Evolutionary conservation across 73 alveolate species (phyloP).

Genomic region (Paramecium primaurelia): DNA sequence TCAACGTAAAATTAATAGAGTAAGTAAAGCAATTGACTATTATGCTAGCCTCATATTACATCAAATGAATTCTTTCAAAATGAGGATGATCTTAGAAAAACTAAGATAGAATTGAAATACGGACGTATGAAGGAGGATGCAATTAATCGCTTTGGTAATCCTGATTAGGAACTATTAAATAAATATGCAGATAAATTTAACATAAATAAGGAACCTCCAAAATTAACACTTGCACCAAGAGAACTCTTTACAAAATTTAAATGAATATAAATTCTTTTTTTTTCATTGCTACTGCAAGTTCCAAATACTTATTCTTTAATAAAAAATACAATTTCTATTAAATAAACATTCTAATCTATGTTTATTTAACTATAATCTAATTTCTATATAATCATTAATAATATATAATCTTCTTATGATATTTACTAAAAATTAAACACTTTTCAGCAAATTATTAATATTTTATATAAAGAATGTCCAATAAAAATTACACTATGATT

Average conservation of each 20-base stretch:
- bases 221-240: constrained; percentile 12
- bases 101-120: not conserved
- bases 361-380: not conserved
- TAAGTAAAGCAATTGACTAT: not conserved
- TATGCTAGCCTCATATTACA: not conserved
- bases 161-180: not conserved
- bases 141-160: not conserved
- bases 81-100: not conserved
- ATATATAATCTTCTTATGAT: not conserved
- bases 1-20: not conserved
- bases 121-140: constrained; percentile 10
- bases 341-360: not conserved
- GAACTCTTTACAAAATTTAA: not conserved
- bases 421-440: not conserved
- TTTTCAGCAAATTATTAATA: not conserved
- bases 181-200: not conserved
- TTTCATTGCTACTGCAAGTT: not conserved
- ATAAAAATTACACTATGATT: constrained; percentile 8
- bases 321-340: not conserved
- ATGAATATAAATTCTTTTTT: not conserved
- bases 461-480: not conserved
- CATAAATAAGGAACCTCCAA: not conserved
- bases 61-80: not conserved
- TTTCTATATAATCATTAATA: no score
- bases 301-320: not conserved